Evolutionary conservation across 2,329 filamentous ascomycete species (phyloP).

Genomic region (Seiridium unicorne): DNA sequence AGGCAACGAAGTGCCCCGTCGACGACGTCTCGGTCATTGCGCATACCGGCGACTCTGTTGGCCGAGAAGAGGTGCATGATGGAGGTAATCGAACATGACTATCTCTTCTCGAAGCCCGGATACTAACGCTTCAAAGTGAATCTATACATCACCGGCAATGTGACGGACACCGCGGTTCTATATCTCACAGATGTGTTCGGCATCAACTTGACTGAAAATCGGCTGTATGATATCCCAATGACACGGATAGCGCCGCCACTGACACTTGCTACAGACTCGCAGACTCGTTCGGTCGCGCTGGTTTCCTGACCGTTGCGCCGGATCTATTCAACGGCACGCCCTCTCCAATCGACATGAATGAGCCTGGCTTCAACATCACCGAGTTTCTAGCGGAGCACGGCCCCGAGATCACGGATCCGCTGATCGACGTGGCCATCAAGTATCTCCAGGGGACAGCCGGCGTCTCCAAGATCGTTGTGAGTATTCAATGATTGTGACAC

Average conservation of each 20-base stretch:
- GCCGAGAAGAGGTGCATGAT: slow-evolving; percentile 24
- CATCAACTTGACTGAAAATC: slow-evolving; percentile 28
- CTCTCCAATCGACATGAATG: slow-evolving; percentile 27
- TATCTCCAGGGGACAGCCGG: slow-evolving; percentile 46
- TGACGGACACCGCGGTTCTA: slow-evolving; percentile 25
- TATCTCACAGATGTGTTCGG: slow-evolving; percentile 32
- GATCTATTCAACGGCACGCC: slow-evolving; percentile 32
- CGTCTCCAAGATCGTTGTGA: slow-evolving; percentile 48
- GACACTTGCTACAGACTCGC: slow-evolving; percentile 21
- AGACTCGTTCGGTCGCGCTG: slow-evolving; percentile 34
- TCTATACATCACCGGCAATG: slow-evolving; percentile 26
- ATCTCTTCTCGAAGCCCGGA: background rate
- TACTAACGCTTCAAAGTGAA: slow-evolving; percentile 20
- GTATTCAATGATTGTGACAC: background rate
- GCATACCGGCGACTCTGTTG: slow-evolving; percentile 25
- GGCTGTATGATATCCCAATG: slow-evolving; percentile 16
- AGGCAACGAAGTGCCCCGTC: slow-evolving; percentile 17
- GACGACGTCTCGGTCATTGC: slow-evolving; percentile 24
- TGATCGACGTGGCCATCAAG: slow-evolving; percentile 43
- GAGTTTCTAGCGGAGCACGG: slow-evolving; percentile 35
- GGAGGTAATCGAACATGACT: slow-evolving; percentile 17
- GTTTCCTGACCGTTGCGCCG: slow-evolving; percentile 30
- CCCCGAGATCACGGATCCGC: slow-evolving; percentile 39
- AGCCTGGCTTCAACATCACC: slow-evolving; percentile 19
- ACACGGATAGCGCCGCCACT: background rate